These are phyloP conservation scores for Ceratobasidium sp. DNA, from an alignment of 1,284 basidiomycete genomes.

Conservation along the genomic window DNA sequence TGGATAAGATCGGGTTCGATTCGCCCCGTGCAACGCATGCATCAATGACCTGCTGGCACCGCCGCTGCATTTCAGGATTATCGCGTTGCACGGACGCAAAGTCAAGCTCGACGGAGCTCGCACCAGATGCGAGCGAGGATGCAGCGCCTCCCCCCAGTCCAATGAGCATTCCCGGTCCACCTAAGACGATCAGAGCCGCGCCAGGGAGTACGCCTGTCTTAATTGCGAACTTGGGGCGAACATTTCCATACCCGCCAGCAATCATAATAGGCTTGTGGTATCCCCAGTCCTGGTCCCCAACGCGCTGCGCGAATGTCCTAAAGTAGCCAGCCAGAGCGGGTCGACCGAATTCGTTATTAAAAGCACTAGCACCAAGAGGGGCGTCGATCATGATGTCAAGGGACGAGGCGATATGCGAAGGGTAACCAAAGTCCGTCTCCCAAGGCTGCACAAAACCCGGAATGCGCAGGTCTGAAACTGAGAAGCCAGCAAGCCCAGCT, in stretches of 20 bases:
- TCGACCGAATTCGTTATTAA: constrained; percentile 99
- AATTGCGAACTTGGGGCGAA: constrained; percentile 82
- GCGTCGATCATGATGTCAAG: constrained; percentile 98
- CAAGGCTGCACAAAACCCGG: constrained; percentile 90
- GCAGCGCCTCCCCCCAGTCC: constrained; percentile 97
- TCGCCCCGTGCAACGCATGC: constrained; percentile 80
- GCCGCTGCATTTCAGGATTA: constrained; percentile 98
- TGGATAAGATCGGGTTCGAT: constrained; percentile 90
- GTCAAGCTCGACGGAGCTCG: constrained; percentile 91
- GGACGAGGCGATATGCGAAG: constrained; percentile 91
- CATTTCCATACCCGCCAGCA: constrained; percentile 95
- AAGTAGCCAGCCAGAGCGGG: constrained; percentile 90
- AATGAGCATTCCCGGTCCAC: constrained; percentile 97
- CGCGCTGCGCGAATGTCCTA: constrained; percentile 86
- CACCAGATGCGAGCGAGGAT: constrained; percentile 90
- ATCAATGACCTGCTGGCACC: constrained; percentile 98
- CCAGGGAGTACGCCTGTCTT: constrained; percentile 83
- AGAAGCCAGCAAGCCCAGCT: constrained; percentile 94
- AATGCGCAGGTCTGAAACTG: constrained; percentile 94
- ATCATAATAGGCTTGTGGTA: constrained; percentile 99
- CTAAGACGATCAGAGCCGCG: constrained; percentile 93
- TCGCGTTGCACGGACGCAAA: constrained; percentile 98
- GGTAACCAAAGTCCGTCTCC: constrained; percentile 93
- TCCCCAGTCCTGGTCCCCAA: constrained; percentile 81
- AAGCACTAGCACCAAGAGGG: constrained; percentile 93